Base-by-base conservation (phyloP, 164 flowering plant species). In the Houttuynia cordata region DNA sequence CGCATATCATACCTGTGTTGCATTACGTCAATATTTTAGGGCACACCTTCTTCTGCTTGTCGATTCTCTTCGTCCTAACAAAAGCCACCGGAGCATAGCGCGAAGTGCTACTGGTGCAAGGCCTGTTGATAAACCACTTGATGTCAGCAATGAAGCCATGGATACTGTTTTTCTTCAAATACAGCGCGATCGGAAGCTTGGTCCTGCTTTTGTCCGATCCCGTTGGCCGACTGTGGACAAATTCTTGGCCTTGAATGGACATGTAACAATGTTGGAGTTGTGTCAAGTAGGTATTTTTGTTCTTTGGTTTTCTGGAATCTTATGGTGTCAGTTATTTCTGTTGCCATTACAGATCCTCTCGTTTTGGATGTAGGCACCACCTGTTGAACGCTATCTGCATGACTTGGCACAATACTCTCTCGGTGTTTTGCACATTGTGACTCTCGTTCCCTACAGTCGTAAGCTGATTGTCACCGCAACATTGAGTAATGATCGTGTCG, bases 381-480 rank as follows among this genome's bases (percentile, higher is more conserved):
- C 97, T n/a, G 92, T 76, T 64, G 99, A 93, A 57, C 88, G 99
- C 14, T 91, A 88, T 71, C 74, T 93, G 85, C 97, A 85, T 65
- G 99, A 93, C 67, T 76, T 91, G 79, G 96, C 87, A 73, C 99
- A 93, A 68, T 91, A 90, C 84, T 96, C 99, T n/a, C 73, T 93
- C 71, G 95, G 97, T 70, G 91, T 93, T 61, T 69, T 93, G 68
- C 97, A 91, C 64, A 86, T 93, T 69, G 87, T 90, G 22, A 88
- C 97, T 23, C 68, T 91, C 71, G 91, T 83, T 24, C 91, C 92
- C 42, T 74, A 71, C 65, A 80, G 95, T 70, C 95, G 97, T 61
- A 91, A 83, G 75, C 71, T 71, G 73, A 79, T 93, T 67, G 85
- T 93, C 0, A 83, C 70, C 83, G 87, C 93, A 57, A 79, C 87